Conservation (phyloP, 805 yeast species). For the Clavispora vitiphila region DNA sequence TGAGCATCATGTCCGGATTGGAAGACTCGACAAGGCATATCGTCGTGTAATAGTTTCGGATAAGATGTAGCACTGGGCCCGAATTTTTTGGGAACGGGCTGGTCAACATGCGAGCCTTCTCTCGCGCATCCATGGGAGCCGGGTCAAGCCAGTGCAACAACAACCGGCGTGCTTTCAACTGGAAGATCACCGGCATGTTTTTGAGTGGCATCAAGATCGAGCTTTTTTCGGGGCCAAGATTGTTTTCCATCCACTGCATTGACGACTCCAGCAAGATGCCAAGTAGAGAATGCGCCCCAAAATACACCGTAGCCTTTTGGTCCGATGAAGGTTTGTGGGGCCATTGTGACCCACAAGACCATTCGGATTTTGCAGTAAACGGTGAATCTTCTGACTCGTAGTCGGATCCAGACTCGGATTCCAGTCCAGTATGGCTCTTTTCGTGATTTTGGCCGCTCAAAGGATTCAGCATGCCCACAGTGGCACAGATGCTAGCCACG, state of each 20-base stretch:
- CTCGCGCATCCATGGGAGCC: slow-evolving; percentile 17
- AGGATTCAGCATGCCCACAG: not conserved
- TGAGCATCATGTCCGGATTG: slow-evolving; percentile 1
- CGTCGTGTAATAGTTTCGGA: slow-evolving; percentile 2
- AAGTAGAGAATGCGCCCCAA: slow-evolving; percentile 34
- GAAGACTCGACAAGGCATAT: slow-evolving; percentile 2
- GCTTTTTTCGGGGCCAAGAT: slow-evolving; percentile 19
- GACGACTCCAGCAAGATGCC: slow-evolving; percentile 32
- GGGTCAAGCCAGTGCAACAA: slow-evolving; percentile 29
- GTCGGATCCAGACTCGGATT: not conserved
- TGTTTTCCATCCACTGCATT: slow-evolving; percentile 26
- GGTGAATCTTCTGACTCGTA: not conserved
- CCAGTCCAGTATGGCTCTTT: not conserved
- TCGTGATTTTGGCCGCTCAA: no score
- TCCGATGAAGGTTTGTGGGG: no score
- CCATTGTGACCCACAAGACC: no score
- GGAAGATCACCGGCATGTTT: slow-evolving; percentile 24
- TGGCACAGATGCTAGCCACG: not conserved
- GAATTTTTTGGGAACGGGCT: slow-evolving; percentile 20
- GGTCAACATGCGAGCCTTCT: slow-evolving; percentile 16
- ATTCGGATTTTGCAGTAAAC: not conserved
- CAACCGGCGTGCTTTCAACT: slow-evolving; percentile 13
- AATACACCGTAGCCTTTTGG: slow-evolving; percentile 15
- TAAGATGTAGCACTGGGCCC: slow-evolving; percentile 4
- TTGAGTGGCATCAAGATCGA: slow-evolving; percentile 22